Base-by-base conservation (phyloP, 2,329 filamentous ascomycete genomes). In the Orbilia blumenaviensis region DNA sequence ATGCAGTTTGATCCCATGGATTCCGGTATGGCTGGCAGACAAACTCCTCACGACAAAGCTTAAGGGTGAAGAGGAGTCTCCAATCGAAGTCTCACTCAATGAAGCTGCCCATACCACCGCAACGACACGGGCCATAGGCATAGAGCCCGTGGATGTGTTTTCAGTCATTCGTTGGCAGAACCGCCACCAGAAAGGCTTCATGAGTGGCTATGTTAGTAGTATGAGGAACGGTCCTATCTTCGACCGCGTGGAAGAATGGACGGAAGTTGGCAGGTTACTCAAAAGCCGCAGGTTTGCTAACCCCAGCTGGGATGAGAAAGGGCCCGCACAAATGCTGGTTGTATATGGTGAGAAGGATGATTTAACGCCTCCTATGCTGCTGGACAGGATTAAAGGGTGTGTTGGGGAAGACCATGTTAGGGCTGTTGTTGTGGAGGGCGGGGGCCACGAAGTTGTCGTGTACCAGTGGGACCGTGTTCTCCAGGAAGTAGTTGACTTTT, bases 191-290 rank as follows among this genome's bases (percentile, higher is more conserved):
- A 80, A 82, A 0, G 92, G 91, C 0, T 94, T 92, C 80, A 84
- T 92, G 3, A 84, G 85, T 1, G 87, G 91, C 0, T 93, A 93
- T 80, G 86, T 93, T 80, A 91, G 88, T 69, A 89, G 87, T 29
- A 90, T 94, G 78, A 86, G 89, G 18, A 83, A 91, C 80, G 90
- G 89, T 1, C 92, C 92, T 0, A 88, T 94, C 21, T 88, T 90
- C 77, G 86, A 86, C 10, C 87, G 90, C 78, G 86, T 89, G 66
- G 84, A 85, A 38, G 85, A 88, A 44, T 94, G 91, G 91, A 81
- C 81, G 23, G 82, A 84, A 0, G 84, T 93, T 32, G 86, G 87
- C 0, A 80, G 82, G 12, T 81, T 86, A 36, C 83, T 91, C 16
- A 82, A 83, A 9, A 81, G 81, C 50, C 83, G 86, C 78, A 84